Evolutionary conservation across 2,329 filamentous ascomycete genomes (phyloP), one percentile per base, ranked within the genome.

Genomic region (Didymella lethalis): DNA sequence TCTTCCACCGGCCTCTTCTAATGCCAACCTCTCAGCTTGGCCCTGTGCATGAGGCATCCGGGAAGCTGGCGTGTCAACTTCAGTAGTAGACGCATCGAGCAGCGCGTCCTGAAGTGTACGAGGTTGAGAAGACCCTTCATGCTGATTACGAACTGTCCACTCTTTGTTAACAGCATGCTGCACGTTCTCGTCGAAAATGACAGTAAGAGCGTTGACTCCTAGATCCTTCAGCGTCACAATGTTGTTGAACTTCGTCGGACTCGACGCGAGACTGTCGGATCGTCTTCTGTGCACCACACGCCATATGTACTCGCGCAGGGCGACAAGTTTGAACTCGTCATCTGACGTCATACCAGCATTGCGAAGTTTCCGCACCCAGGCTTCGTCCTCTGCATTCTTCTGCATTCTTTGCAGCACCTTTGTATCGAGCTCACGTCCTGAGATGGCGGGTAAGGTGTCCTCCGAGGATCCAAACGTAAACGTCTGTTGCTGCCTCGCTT

Each of bases 81-180:
- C 92, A 0, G 90, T 93, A 79, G 92, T 93, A 0, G 93, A 96
- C 7, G 95, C 95, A 76, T 98, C 95, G 29, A 96, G 82, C 16
- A 98, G 82, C 6, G 95, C 95, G 77, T 98, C 94, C 3, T 91
- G 88, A 65, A 98, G 95, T 0, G 93, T 96, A 66, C 92, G 90
- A 5, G 87, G 85, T 36, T 75, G 76, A 31, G 57, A 64, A 54
- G 74, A 68, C 29, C 71, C 66, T 52, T 75, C 66, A 58, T 75
- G 71, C 65, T 36, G 61, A 79, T 68, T 26, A 70, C 59, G 60
- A 73, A 64, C 72, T 26, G 60, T 65, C 20, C 70, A 62, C 26
- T 65, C 68, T 41, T 74, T 60, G n/a, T 80, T 77, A 41, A 81
- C 79, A 10, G 87, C 78, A 8, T 86, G 65, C 20, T 66, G 69